A percentile compares a stretch with the other conserved stretches of the same genome.
phyloP scores from a whole-genome alignment of 768 basidiomycete genomes.

The Russula emetica region DNA sequence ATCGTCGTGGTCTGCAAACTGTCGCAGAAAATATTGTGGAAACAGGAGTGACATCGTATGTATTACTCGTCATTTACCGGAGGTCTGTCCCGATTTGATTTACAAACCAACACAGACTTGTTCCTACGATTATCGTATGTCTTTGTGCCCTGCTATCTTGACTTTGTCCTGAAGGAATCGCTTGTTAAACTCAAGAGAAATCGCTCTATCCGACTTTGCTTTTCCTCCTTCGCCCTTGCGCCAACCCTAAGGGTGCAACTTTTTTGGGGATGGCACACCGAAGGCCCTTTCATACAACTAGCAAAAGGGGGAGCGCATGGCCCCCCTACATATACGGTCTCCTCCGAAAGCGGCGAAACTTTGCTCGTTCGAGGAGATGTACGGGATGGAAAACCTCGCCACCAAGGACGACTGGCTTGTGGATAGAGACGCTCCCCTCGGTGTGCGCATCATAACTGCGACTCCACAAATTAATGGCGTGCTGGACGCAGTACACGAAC shows the following conservation, averaged over 20 bases:
- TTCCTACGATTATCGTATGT: conserved; percentile 56
- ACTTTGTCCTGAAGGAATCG: neutral
- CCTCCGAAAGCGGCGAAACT: conserved; percentile 64
- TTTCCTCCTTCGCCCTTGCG: conserved; percentile 61
- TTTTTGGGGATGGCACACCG: conserved; percentile 87
- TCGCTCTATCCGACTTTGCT: conserved; percentile 69
- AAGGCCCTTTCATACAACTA: conserved; percentile 82
- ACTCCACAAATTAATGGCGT: conserved; percentile 87
- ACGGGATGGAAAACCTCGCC: conserved; percentile 60
- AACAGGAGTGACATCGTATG: conserved; percentile 85
- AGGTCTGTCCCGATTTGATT: conserved; percentile 1
- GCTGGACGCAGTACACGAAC: conserved; percentile 57
- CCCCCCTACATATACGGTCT: conserved; percentile 56
- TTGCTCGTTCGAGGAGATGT: conserved; percentile 69
- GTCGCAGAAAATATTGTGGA: conserved; percentile 76
- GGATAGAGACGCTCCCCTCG: conserved; percentile 40
- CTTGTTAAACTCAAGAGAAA: conserved; percentile 67
- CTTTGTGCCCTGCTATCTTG: neutral
- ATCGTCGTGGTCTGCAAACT: conserved; percentile 60
- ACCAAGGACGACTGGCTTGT: conserved; percentile 67
- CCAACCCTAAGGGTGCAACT: conserved; percentile 59
- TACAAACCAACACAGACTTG: conserved; percentile 25
- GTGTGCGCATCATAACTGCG: conserved; percentile 76
- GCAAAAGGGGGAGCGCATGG: conserved; percentile 84
- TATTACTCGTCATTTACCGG: conserved; percentile 30